Base-by-base conservation (phyloP, 805 yeast genomes). In the Wickerhamomyces kurtzmanii region DNA sequence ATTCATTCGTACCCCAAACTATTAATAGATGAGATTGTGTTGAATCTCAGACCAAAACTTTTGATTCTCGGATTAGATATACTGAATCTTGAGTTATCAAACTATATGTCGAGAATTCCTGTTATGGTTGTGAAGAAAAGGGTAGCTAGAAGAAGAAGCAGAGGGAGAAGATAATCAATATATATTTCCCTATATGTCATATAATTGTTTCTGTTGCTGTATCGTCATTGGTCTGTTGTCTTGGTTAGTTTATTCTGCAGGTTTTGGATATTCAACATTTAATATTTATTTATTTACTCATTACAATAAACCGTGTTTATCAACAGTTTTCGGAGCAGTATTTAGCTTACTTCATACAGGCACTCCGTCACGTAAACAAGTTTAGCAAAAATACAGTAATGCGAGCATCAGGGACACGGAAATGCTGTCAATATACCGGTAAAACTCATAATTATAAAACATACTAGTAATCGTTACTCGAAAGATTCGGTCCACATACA, bases 1-100 rank as follows among this genome's bases (percentile, higher is more conserved):
- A 45, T 53, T 14, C 58, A 59, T 22, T 52, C 55, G 16, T 59
- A 49, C 37, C 60, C 62, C 3, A 59, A 53, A 30, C 63, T 55
- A 29, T 40, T 55, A 15, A 35, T 59, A 12, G 52, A 48, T 27
- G 61, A 59, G 30, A 32, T 57, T 43, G 46, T 58, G 20, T 43
- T 49, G 31, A 53, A 52, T 11, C 30, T 59, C 27, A 44, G 53
- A 26, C 63, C 63, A 1, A 33, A 36, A 5, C 11, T 45, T 20
- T 42, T 45, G 21, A 38, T 47, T 13, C 29, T 39, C 12, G 32
- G 43, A 1, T 37, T 36, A 20, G 29, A 30, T 11, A 25, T 44
- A 2, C 22, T 45, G 12, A 14, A 28, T 2, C 18, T 18, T 6
- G 31, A 38, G 8, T 31, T 42, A 30, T 17, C 23, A 12, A 42